phyloP scores from a whole-genome alignment of 495 filamentous ascomycete genomes.

The Aspergillus saccharolyticus region DNA sequence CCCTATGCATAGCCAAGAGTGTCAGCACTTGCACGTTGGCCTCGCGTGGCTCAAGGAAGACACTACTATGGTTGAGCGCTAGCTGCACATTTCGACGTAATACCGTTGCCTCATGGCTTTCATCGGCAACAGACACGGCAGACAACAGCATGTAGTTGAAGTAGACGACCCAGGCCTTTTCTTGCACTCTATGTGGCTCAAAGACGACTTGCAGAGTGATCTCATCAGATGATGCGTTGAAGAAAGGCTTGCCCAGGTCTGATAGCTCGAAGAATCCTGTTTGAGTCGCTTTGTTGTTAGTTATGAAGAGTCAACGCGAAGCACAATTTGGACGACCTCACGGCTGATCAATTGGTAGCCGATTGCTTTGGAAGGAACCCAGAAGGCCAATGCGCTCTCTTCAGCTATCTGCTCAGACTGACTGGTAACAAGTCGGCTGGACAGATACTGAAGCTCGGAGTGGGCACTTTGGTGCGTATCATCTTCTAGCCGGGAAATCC shows the following conservation, averaged over 20 bases:
- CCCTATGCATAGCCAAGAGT: background rate
- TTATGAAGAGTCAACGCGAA: background rate
- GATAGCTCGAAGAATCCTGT: background rate
- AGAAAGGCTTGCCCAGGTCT: background rate
- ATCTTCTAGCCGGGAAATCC: background rate
- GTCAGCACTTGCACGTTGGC: background rate
- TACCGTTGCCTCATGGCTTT: background rate
- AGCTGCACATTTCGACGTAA: background rate
- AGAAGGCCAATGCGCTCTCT: background rate
- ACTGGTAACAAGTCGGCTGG: background rate
- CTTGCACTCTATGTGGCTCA: background rate
- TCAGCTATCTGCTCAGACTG: background rate
- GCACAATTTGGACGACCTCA: background rate
- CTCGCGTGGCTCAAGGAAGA: conserved; percentile 1
- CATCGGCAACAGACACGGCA: background rate
- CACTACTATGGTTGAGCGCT: background rate
- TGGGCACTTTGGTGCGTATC: background rate
- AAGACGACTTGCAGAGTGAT: background rate
- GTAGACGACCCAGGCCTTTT: background rate
- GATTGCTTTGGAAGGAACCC: background rate
- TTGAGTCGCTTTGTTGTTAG: background rate
- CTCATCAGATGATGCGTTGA: background rate
- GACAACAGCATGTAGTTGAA: background rate
- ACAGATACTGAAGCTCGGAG: background rate
- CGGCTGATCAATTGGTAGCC: background rate